Base-by-base conservation (phyloP, 768 basidiomycete species). In the Pisolithus marmoratus region DNA sequence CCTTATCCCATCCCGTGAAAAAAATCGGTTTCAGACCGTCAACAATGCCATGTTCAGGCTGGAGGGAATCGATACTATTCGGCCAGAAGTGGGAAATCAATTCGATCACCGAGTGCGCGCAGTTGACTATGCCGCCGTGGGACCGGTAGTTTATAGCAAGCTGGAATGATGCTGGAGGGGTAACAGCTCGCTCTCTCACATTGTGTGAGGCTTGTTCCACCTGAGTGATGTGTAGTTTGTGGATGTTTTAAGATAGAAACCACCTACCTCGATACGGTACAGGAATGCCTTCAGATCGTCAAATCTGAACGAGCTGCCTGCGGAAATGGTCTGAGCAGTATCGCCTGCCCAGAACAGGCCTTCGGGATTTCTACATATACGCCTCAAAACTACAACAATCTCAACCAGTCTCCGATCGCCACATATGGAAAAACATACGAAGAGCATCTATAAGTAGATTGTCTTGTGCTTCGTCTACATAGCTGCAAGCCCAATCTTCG, bases 301-400 rank as follows among this genome's bases (percentile, higher is more conserved):
- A 60, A 90, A 90, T 9, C 81, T 70, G 57, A 90, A 90, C 0
- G 84, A 76, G 54, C 83, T 85, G 2, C 87, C 87, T 1, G 79
- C 76, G 0, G 84, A 81, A 37, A 90, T 89, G 0, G 87, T 85
- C 56, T 90, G 87, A 0, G 87, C 85, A 0, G 87, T 88, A 60
- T 90, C 87, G 0, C 88, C 87, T 2, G 85, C 87, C 84, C 85
- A 88, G 55, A 89, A 84, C 19, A 87, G 65, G 0, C 87, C 86
- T 47, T 85, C 70, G 0, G 79, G 75, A 58, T 87, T 87, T 11
- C 65, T 64, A 54, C 84, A 87, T n/a, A 89, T 60, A 0, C 71
- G 70, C 27, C 85, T 70, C 38, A 89, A 63, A 4, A 89, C 87
- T 88, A 23, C 27, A 7, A 1, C 24, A 7, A 48, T 1, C 14